A percentile compares a stretch with the other conserved stretches of the same genome.
Evolutionary conservation across 805 yeast genomes (phyloP).

Genomic region (Ogataea chonburiensis): DNA sequence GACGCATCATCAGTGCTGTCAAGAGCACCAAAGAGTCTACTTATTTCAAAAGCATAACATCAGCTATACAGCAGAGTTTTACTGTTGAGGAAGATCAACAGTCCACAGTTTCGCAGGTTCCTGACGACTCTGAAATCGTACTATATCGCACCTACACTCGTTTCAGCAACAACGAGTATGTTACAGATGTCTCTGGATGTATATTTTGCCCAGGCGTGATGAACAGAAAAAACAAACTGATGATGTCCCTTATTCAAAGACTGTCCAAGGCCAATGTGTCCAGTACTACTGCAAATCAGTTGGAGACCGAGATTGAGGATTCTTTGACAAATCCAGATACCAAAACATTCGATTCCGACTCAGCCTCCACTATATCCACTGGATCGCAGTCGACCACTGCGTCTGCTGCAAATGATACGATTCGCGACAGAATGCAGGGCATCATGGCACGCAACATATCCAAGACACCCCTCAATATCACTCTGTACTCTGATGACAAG

Average conservation of each 20-base stretch:
- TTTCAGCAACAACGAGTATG: constrained; percentile 37
- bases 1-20: constrained; percentile 47
- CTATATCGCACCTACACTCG: constrained; percentile 59
- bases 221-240: constrained; percentile 66
- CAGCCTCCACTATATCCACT: constrained; percentile 21
- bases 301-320: constrained; percentile 39
- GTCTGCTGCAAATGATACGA: constrained; percentile 29
- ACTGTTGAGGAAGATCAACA: constrained; percentile 17
- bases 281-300: constrained; percentile 32
- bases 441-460: constrained; percentile 70
- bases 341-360: constrained; percentile 20
- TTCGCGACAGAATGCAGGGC: constrained; percentile 65
- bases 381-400: constrained; percentile 15
- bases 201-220: constrained; percentile 65
- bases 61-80: constrained; percentile 35
- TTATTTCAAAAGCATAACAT: constrained; percentile 47
- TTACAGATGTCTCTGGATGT: constrained; percentile 71
- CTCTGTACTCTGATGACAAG: constrained; percentile 50
- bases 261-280: constrained; percentile 44
- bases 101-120: constrained; percentile 31
- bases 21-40: constrained; percentile 47
- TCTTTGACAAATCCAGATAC: constrained; percentile 31
- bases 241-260: constrained; percentile 68
- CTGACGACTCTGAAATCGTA: constrained; percentile 58
- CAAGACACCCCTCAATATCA: constrained; percentile 50